Conservation (phyloP, 305 asterid genomes). For the Rubia tinctorum region DNA sequence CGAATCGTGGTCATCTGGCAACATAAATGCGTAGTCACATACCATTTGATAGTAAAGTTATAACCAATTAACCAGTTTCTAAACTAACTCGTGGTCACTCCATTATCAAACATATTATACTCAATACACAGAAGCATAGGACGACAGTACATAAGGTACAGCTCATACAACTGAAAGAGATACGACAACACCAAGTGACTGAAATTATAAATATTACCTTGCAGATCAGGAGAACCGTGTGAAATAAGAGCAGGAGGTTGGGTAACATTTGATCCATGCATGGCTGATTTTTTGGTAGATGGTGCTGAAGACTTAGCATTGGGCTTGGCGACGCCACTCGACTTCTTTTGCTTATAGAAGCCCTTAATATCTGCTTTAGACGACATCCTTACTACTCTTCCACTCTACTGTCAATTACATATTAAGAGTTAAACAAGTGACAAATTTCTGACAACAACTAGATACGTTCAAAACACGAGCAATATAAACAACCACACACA, state of each 20-base stretch:
- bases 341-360: slow-evolving; percentile 62
- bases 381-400: slow-evolving; percentile 29
- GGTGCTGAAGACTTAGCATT: slow-evolving; percentile 30
- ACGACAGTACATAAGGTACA: neutral
- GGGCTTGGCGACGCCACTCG: slow-evolving; percentile 40
- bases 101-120: neutral
- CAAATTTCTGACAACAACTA: neutral
- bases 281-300: slow-evolving; percentile 36
- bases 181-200: neutral
- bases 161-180: neutral
- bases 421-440: slow-evolving; percentile 10
- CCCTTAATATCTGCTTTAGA: slow-evolving; percentile 60
- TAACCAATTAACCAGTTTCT: neutral
- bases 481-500: neutral
- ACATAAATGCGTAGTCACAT: neutral
- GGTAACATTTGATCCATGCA: slow-evolving; percentile 41
- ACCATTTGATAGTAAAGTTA: neutral
- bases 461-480: neutral
- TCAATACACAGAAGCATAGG: neutral
- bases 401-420: slow-evolving; percentile 6
- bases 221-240: slow-evolving; percentile 59
- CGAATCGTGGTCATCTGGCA: slow-evolving; percentile 52
- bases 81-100: neutral
- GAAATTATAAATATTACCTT: slow-evolving; percentile 32
- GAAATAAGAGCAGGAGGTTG: slow-evolving; percentile 61